These are phyloP conservation scores for Sarocladiaceae sp. DNA, from an alignment of 2,329 filamentous ascomycete genomes.

Conservation along the genomic window DNA sequence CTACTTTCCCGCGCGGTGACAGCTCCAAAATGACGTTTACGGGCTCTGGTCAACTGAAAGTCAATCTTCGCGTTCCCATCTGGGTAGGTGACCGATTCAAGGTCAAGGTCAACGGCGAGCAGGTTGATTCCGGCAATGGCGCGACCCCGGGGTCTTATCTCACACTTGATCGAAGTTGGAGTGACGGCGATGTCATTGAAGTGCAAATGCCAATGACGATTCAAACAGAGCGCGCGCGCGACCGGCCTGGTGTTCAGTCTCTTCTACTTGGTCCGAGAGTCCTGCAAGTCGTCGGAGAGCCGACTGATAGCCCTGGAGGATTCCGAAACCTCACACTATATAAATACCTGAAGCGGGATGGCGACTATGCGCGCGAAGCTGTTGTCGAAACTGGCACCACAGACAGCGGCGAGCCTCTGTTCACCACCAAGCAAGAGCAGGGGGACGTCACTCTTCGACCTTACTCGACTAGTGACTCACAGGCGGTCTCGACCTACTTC, in stretches of 20 bases:
- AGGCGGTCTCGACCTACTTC: constrained; percentile 24
- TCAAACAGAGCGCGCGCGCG: constrained; percentile 22
- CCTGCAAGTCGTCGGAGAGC: constrained; percentile 22
- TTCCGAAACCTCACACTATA: constrained; percentile 24
- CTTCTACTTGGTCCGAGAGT: constrained; percentile 25
- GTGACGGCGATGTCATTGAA: constrained; percentile 22
- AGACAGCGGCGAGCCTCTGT: constrained; percentile 20
- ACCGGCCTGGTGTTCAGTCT: constrained; percentile 25
- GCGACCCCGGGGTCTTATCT: constrained; percentile 21
- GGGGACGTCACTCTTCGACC: constrained; percentile 18
- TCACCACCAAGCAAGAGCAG: constrained; percentile 13
- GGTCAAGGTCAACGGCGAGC: constrained; percentile 21
- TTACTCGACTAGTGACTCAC: constrained; percentile 23
- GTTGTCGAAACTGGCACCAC: constrained; percentile 16
- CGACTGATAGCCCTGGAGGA: constrained; percentile 15
- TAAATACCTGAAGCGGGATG: constrained; percentile 22
- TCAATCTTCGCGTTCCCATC: constrained; percentile 24
- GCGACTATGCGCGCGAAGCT: constrained; percentile 21
- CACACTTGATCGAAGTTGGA: constrained; percentile 22
- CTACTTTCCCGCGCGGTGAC: constrained; percentile 21
- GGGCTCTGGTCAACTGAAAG: constrained; percentile 20
- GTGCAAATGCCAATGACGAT: constrained; percentile 24
- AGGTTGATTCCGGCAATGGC: constrained; percentile 10
- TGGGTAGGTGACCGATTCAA: constrained; percentile 22
- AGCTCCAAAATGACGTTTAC: constrained; percentile 20